phyloP scores from a whole-genome alignment of 1,284 basidiomycete species.

The Trichosporon ovoides region DNA sequence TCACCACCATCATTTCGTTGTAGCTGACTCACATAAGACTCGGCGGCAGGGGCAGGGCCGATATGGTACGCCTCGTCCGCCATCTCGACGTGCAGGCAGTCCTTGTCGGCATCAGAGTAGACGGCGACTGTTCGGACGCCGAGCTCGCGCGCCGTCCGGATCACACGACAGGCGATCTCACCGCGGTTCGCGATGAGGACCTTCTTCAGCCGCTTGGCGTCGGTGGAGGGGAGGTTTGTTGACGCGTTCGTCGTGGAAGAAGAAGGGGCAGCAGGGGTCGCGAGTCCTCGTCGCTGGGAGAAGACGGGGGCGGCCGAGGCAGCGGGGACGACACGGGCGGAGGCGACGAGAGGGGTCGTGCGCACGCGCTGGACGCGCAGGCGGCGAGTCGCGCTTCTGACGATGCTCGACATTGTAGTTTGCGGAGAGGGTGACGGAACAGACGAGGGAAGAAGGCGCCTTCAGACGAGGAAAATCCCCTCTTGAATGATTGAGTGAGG shows the following conservation, averaged over 20 bases:
- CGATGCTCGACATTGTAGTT: slow-evolving; percentile 4
- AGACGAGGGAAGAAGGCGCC: background rate
- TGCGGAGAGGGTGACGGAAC: background rate
- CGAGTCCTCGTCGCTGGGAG: background rate
- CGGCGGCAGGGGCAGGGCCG: slow-evolving; percentile 76
- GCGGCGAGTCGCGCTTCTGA: slow-evolving; percentile 7
- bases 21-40: slow-evolving; percentile 70
- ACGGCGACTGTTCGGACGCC: slow-evolving; percentile 89
- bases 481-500: no score
- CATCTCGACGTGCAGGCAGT: slow-evolving; percentile 68
- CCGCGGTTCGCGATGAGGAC: slow-evolving; percentile 84
- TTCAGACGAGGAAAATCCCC: background rate
- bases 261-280: slow-evolving; percentile 11
- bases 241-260: slow-evolving; percentile 2
- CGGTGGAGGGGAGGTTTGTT: slow-evolving; percentile 11
- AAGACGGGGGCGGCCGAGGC: background rate
- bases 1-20: no score
- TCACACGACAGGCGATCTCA: slow-evolving; percentile 91
- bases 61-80: slow-evolving; percentile 96
- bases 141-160: slow-evolving; percentile 77
- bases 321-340: no score
- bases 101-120: slow-evolving; percentile 78
- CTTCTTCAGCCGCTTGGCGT: slow-evolving; percentile 52
- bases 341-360: background rate
- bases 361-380: slow-evolving; percentile 10